Percentiles rank a stretch among this genome's conserved stretches.
Evolutionary conservation across 1,139 yeast species (phyloP).

Genomic region (Zygosaccharomyces pseudobailii): DNA sequence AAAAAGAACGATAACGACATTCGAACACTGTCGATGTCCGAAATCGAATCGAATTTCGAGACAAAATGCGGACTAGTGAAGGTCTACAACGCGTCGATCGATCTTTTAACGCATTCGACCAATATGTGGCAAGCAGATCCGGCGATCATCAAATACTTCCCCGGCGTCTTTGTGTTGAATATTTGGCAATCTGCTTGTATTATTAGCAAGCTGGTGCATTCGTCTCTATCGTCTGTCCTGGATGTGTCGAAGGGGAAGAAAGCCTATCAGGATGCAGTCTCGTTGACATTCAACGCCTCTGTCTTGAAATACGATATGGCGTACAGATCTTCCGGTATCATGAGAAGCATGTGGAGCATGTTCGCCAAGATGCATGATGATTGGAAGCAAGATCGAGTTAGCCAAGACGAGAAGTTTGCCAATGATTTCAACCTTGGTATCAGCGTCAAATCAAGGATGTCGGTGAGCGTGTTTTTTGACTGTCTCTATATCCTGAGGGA

Average conservation of each 20-base stretch:
- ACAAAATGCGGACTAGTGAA: constrained; percentile 69
- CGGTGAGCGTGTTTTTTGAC: constrained; percentile 90
- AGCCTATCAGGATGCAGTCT: constrained; percentile 65
- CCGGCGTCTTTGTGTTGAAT: constrained; percentile 73
- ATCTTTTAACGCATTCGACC: constrained; percentile 63
- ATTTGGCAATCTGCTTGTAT: constrained; percentile 92
- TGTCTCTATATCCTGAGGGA: constrained; percentile 78
- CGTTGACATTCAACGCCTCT: constrained; percentile 71
- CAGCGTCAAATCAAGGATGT: constrained; percentile 72
- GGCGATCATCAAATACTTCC: constrained; percentile 68
- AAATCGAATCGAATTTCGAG: constrained; percentile 38
- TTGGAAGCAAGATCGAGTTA: constrained; percentile 28
- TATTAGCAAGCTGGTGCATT: constrained; percentile 71
- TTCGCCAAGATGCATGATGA: constrained; percentile 44
- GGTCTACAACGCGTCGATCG: constrained; percentile 73
- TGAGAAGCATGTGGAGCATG: constrained; percentile 91
- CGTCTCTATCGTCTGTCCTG: constrained; percentile 59
- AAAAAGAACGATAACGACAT: constrained; percentile 19
- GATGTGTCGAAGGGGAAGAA: constrained; percentile 71
- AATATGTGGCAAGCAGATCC: constrained; percentile 56
- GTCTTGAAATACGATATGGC: constrained; percentile 89
- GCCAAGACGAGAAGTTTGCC: constrained; percentile 17
- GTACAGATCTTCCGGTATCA: constrained; percentile 85
- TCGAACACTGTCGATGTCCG: constrained; percentile 11
- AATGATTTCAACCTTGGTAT: constrained; percentile 40